Conservation (phyloP, 1,284 basidiomycete genomes). For the Ustilago shanxiensis region DNA sequence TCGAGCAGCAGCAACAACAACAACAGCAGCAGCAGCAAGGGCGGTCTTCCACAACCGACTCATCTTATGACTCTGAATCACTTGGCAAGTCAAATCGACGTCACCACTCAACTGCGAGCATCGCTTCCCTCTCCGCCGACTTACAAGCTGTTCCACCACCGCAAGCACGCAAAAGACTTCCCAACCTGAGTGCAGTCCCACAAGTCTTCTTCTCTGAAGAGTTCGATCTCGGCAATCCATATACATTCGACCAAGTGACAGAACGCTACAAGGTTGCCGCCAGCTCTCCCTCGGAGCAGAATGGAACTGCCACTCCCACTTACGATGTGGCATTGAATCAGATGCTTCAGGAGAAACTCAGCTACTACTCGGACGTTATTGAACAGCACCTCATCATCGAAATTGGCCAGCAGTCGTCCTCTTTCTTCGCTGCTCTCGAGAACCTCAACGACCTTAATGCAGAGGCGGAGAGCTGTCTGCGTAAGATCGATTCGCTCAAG, state of each 20-base stretch:
- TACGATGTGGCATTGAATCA: constrained; percentile 70
- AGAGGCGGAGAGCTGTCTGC: constrained; percentile 85
- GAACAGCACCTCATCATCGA: constrained; percentile 95
- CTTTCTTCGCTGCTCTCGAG: constrained; percentile 95
- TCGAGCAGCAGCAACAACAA: constrained; percentile 21
- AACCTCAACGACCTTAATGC: constrained; percentile 92
- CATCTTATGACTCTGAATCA: constrained; percentile 29
- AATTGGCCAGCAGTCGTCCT: constrained; percentile 87
- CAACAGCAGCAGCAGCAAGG: constrained; percentile 26
- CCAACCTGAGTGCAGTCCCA: constrained; percentile 81
- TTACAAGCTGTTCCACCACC: constrained; percentile 38
- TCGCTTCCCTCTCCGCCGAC: constrained; percentile 46
- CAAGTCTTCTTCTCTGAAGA: constrained; percentile 79
- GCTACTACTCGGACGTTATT: constrained; percentile 91
- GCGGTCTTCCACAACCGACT: constrained; percentile 11
- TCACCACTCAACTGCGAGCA: constrained; percentile 32
- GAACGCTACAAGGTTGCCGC: constrained; percentile 72
- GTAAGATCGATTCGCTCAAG: constrained; percentile 81
- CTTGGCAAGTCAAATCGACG: constrained; percentile 22
- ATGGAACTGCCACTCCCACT: constrained; percentile 35
- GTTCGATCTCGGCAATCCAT: constrained; percentile 88
- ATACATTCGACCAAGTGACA: constrained; percentile 84
- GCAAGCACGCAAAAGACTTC: constrained; percentile 50
- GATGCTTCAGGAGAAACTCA: constrained; percentile 89
- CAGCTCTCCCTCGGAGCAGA: constrained; percentile 18